Evolutionary conservation across 2,329 filamentous ascomycete species (phyloP), one percentile per base, ranked within the genome.

Genomic region (Aspergillus sp.): DNA sequence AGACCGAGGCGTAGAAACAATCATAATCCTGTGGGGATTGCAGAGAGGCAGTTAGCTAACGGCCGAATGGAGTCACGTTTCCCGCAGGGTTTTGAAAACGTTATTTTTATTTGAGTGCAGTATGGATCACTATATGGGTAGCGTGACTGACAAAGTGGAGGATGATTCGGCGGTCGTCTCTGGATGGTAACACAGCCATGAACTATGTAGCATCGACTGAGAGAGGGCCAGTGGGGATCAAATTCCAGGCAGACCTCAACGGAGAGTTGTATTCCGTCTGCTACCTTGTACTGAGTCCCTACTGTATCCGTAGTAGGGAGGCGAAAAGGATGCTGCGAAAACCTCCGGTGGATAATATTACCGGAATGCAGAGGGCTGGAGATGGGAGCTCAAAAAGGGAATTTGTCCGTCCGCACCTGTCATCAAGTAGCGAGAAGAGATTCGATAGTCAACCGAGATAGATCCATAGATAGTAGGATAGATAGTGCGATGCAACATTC

Each of bases 1-100:
- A 89, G 8, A 95, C 92, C 53, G 92, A 91, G 21, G 93, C 93
- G 75, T 98, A 98, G 81, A 98, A 98, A 80, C 91, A 96, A 79
- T 81, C 80, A 70, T 81, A 81, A 66, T 82, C 79, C 78, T 80
- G 57, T 19, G 36, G 36, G 51, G 42, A 38, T 36, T 36, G 44
- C 17, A 44, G 11, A 62, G 50, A 48, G 15, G 54, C 25, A 48
- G 39, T 15, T 49, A 39, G 36, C 8, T 30, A 36, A 25, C 15
- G n/a, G n/a, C 23, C 19, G n/a, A 41, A 21, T 23, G 30, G 25
- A 54, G 25, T 8, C 32, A 36, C 11, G 32, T 13, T 36, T 36
- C 17, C 11, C 21, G 30, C 2, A 19, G 15, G 42, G n/a, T 48
- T 17, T 8, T 2, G 49, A 13, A 13, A 36, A 36, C 32, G 48